A percentile compares a stretch with the other conserved stretches of the same genome.
Evolutionary conservation across 1,284 basidiomycete genomes (phyloP).

Genomic region (Schizophyllum commune): DNA sequence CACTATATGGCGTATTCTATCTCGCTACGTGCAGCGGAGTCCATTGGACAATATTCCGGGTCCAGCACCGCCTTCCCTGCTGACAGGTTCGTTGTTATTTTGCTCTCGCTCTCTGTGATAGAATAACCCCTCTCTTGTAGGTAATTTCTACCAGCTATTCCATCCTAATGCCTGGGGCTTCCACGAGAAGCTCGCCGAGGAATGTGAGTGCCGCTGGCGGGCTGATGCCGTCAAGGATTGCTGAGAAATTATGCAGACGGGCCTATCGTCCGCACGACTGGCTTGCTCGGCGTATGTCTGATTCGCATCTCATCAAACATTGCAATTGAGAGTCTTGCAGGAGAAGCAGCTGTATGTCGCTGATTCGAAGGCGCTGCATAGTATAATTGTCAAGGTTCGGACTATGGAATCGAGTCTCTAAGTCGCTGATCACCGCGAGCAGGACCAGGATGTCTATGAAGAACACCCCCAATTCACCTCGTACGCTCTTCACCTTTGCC

Average conservation of each 20-base stretch:
- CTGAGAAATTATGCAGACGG: slow-evolving; percentile 17
- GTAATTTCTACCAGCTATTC: slow-evolving; percentile 11
- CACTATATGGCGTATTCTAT: not conserved
- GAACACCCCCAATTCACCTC: slow-evolving; percentile 25
- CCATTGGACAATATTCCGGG: slow-evolving; percentile 10
- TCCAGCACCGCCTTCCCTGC: slow-evolving; percentile 9
- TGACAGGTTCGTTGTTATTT: slow-evolving; percentile 8
- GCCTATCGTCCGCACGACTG: slow-evolving; percentile 25
- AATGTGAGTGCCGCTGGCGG: slow-evolving; percentile 5
- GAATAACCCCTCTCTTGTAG: not conserved
- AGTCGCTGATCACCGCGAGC: slow-evolving; percentile 16
- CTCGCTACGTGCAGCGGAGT: not conserved
- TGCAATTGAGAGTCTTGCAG: slow-evolving; percentile 14
- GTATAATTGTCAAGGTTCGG: slow-evolving; percentile 29
- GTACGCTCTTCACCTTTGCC: no score
- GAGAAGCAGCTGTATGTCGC: slow-evolving; percentile 26
- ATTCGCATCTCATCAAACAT: not conserved
- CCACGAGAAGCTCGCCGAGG: slow-evolving; percentile 11
- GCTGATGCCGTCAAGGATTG: not conserved
- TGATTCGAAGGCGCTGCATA: slow-evolving; percentile 32
- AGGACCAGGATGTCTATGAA: slow-evolving; percentile 23
- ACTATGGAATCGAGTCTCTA: no score
- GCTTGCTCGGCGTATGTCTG: slow-evolving; percentile 25
- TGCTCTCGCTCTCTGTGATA: no score
- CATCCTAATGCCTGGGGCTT: slow-evolving; percentile 13